Evolutionary conservation across 306 rosid species (phyloP), one percentile per base, ranked within the genome.

Genomic region (Canavalia gladiata): DNA sequence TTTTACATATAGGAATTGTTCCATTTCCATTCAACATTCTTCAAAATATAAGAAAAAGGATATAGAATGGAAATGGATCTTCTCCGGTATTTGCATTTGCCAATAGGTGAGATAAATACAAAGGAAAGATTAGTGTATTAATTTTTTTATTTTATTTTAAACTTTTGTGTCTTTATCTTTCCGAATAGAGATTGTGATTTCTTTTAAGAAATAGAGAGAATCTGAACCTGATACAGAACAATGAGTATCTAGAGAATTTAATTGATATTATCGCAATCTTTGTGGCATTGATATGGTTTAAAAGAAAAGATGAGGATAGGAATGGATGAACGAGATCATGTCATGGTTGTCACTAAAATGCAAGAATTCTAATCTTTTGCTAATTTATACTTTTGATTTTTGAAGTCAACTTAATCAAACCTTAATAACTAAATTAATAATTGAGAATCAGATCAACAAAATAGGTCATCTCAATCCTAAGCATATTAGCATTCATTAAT

Each of bases 301-400:
- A 18, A 18, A 18, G 49, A 30, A 39, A 73, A 35, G 2, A 52
- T 0, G 18, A 9, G 8, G 13, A 18, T 52, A 37, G 68, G 64
- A 30, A 45, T 59, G 25, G 57, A 58, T n/a, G 12, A 75, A 29
- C 58, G 43, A 18, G 28, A 52, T 31, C 8, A 9, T 25, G 46
- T 59, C 58, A 45, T 12, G 70, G 43, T 58, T 47, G 43, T 43
- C 57, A 59, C 57, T 43, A 58, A 37, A 73, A 39, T 39, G 51
- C 39, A 9, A 72, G 37, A 25, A 1, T 25, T 18, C 35, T 3
- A 72, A 74, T 55, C 41, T 43, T 28, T 28, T 46, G 47, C 31
- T 5, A 58, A 43, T n/a, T 59, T 74, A 45, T 5, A 75, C 43
- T 29, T 39, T 60, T 18, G 25, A 18, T 18, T 18, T 18, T 18